Base-by-base conservation (phyloP, 2,329 filamentous ascomycete genomes). In the Pseudogymnoascus sp. region DNA sequence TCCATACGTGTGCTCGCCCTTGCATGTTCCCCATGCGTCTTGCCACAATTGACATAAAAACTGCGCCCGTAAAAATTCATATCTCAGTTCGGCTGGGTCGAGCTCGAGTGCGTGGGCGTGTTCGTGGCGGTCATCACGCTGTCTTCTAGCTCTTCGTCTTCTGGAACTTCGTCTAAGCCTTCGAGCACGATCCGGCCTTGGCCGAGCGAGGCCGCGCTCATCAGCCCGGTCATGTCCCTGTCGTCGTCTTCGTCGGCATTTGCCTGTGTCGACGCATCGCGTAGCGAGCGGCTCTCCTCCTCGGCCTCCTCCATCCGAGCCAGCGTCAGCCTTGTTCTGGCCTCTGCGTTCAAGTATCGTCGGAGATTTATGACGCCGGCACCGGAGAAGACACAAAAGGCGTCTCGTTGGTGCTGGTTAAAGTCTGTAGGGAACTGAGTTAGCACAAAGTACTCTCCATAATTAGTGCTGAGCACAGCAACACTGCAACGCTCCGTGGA, bases 361-460 rank as follows among this genome's bases (percentile, higher is more conserved):
- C 93, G 88, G 26, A 99, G 84, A 42, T 85, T 84, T 44, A 80
- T 79, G 1, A 99, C 93, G 63, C 93, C 93, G 26, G 85, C 83
- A 5, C 95, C 93, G 1, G 93, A 97, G 75, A 99, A 99, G 62
- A 99, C 95, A 72, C 95, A 99, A 74, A 99, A 99, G 7, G 97
- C 91, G 62, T 93, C 88, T 67, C 95, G 87, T 75, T 99, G 95
- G 72, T 97, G 92, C 57, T 93, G 89, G 17, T 93, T 97, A 74
- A 99, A 99, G 76, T 97, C 95, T 87, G 63, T 7, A 35, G 9
- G 23, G n/a, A 33, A 28, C 13, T 11, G 17, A 36, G 26, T 65
- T 62, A 65, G 64, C 62, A 64, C 33, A 23, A 63, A n/a, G 21
- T 2, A 28, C 28, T 21, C 38, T 42, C 33, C 26, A 28, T 28